Percentiles rank a stretch among this genome's conserved stretches.
phyloP scores from a whole-genome alignment of 352 stramenopile genomes.

The Globisporangium abappressorium region DNA sequence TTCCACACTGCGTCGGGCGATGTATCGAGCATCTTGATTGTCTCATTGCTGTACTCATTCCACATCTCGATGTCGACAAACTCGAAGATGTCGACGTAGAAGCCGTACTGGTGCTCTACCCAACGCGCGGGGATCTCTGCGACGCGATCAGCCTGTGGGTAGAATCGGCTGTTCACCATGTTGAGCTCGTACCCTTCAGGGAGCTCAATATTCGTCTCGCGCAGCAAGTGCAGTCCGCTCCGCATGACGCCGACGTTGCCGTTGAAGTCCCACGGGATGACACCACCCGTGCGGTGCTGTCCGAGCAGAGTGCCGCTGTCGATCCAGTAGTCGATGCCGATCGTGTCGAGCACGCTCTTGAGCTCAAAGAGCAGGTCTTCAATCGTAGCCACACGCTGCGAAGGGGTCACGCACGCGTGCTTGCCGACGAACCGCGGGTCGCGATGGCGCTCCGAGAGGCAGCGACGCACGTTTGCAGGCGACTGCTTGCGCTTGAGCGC shows the following conservation, averaged over 20 bases:
- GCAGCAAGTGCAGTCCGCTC: constrained; percentile 12
- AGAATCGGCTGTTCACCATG: constrained; percentile 39
- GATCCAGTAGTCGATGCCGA: constrained; percentile 45
- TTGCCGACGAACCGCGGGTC: constrained; percentile 34
- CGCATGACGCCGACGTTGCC: constrained; percentile 37
- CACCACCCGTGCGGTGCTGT: constrained; percentile 36
- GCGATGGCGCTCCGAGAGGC: constrained; percentile 31
- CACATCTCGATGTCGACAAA: constrained; percentile 34
- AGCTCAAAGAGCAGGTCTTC: constrained; percentile 39
- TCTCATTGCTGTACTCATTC: constrained; percentile 18
- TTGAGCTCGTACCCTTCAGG: constrained; percentile 39
- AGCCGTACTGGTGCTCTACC: constrained; percentile 44
- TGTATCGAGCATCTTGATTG: constrained; percentile 31
- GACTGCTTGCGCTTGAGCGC: constrained; percentile 12
- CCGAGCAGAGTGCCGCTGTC: constrained; percentile 56
- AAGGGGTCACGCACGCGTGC: constrained; percentile 31
- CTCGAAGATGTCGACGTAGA: constrained; percentile 52
- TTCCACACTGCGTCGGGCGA: constrained; percentile 32
- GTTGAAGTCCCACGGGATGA: constrained; percentile 55
- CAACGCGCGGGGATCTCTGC: constrained; percentile 31
- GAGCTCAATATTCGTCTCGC: constrained; percentile 22
- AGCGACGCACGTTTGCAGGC: constrained; percentile 30
- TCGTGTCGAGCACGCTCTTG: constrained; percentile 32
- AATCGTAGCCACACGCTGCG: constrained; percentile 32
- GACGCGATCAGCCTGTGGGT: constrained; percentile 25